Base-by-base conservation (phyloP, 2,329 filamentous ascomycete species). In the Monilinia vaccinii-corymbosi region DNA sequence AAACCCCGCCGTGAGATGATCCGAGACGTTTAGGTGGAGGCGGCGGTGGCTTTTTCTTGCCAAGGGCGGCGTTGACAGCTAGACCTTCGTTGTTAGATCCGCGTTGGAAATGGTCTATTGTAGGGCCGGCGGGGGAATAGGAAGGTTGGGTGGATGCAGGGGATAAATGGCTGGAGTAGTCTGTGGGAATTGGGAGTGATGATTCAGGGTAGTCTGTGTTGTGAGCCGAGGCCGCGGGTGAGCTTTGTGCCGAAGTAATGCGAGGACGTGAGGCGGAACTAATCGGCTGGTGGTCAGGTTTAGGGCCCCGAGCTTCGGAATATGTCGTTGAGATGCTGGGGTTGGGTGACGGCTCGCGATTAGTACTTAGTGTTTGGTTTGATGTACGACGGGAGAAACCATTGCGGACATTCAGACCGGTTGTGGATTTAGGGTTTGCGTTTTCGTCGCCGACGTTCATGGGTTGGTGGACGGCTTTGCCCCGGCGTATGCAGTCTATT, bases 31-130 rank as follows among this genome's bases (percentile, higher is more conserved):
- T 87, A 2, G 81, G 78, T 21, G 81, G 78, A 11, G 88, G 87
- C 0, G 89, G 89, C 0, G 88, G 88, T 0, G 88, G 87, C 1
- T 85, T 85, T 73, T 88, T 88, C 76, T 93, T 93, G 16, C 75
- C 57, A 7, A 46, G 38, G 3, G 46, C 57, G 13, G 42, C 36
- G 28, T 38, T 57, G 88, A 89, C 5, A 73, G 75, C 7, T 75
- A 61, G 56, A 42, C 56, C 52, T 23, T 56, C 45, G n/a, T 50
- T 63, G 4, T 60, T 61, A 32, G 72, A 72, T 2, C 40, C 44
- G 0, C 65, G 64, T 59, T 69, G 69, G 69, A 75, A 53, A 69
- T 72, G 70, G 52, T 71, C 69, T 25, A 56, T 60, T 31, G 53
- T 64, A 13, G 68, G 65, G 13, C 68, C 69, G 1, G 67, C 67